Conservation (phyloP, 2,329 filamentous ascomycete species). For the Trichoderma cornu-damae region DNA sequence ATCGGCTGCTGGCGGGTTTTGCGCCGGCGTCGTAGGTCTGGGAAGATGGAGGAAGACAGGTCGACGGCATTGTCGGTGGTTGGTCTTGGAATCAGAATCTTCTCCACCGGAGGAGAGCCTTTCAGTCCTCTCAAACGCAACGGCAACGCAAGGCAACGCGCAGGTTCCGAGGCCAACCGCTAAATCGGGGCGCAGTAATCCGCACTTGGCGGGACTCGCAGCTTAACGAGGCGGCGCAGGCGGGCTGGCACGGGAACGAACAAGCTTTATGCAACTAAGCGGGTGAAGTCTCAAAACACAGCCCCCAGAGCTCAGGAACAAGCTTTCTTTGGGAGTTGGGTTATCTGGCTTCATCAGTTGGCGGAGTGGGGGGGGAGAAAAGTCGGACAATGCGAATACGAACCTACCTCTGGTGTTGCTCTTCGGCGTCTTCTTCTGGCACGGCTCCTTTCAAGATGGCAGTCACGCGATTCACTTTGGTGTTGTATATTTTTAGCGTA, state of each 20-base stretch:
- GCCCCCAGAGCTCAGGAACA: slow-evolving; percentile 9
- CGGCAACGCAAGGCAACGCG: slow-evolving; percentile 9
- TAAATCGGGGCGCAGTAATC: slow-evolving; percentile 3
- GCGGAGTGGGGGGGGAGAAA: neutral
- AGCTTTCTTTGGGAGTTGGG: slow-evolving; percentile 4
- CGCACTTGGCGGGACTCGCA: slow-evolving; percentile 1
- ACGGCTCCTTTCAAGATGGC: neutral
- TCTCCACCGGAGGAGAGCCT: slow-evolving; percentile 10
- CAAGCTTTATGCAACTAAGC: slow-evolving; percentile 14
- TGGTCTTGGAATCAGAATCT: slow-evolving; percentile 17
- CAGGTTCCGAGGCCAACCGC: slow-evolving; percentile 12
- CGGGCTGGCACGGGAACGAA: neutral
- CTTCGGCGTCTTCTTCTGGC: too few relatives aligned
- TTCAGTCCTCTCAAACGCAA: slow-evolving; percentile 9
- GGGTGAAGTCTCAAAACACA: neutral
- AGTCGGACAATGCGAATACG: slow-evolving; percentile 12
- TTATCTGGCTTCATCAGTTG: slow-evolving; percentile 14
- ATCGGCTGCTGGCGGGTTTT: slow-evolving; percentile 58
- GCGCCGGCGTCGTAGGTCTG: slow-evolving; percentile 82
- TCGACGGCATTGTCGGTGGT: slow-evolving; percentile 64
- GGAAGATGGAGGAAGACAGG: slow-evolving; percentile 82
- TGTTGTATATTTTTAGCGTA: neutral
- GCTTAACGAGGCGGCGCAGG: neutral
- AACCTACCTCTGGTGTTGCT: neutral
- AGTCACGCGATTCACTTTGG: neutral